phyloP scores from a whole-genome alignment of 768 basidiomycete species.

The Peribolospora kevripleyi region DNA sequence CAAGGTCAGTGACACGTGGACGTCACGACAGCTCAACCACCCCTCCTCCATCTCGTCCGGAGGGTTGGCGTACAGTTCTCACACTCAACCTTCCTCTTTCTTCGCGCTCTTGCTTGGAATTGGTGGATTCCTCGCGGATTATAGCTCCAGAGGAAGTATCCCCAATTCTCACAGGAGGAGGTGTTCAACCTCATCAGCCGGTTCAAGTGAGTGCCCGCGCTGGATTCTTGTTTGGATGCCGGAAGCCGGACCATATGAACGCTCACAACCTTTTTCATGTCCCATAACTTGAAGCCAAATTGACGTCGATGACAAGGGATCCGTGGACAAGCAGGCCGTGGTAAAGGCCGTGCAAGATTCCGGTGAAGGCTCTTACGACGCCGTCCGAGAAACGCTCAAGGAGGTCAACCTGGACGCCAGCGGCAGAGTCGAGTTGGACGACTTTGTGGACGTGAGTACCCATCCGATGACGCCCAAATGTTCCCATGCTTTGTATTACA shows the following conservation, averaged over 20 bases:
- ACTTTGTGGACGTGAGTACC: constrained; percentile 73
- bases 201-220: constrained; percentile 54
- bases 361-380: constrained; percentile 67
- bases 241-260: constrained; percentile 1
- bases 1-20: constrained; percentile 9
- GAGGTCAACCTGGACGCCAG: constrained; percentile 66
- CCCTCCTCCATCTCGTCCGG: background rate
- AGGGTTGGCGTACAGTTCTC: background rate
- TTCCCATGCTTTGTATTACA: constrained; percentile 5
- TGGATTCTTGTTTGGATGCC: background rate
- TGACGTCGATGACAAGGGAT: constrained; percentile 19
- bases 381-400: constrained; percentile 54
- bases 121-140: background rate
- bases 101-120: constrained; percentile 2
- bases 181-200: constrained; percentile 81
- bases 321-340: constrained; percentile 13
- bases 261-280: constrained; percentile 5
- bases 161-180: constrained; percentile 73
- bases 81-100: background rate
- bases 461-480: constrained; percentile 1
- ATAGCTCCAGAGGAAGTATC: constrained; percentile 33
- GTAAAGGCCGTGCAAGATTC: background rate
- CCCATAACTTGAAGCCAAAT: constrained; percentile 12
- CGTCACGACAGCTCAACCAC: background rate
- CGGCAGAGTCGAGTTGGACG: constrained; percentile 86